Evolutionary conservation across 768 basidiomycete species (phyloP).

Genomic region (Xerocomus brunneocitrinus): DNA sequence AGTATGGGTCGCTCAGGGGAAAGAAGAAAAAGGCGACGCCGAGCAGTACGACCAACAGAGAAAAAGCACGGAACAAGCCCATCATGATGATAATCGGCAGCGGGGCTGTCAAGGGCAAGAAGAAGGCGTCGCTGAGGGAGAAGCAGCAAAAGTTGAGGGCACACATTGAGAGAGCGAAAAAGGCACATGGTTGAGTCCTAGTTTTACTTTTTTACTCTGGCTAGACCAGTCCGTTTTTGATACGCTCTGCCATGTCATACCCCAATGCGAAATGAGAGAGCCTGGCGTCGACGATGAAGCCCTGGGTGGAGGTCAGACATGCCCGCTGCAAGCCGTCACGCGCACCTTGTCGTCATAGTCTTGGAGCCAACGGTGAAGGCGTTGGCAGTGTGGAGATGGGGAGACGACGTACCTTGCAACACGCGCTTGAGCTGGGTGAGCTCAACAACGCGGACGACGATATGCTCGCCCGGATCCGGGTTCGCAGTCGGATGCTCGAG

Average conservation of each 20-base stretch:
- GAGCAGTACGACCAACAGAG: conserved; percentile 86
- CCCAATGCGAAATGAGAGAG: conserved; percentile 74
- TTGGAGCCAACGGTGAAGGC: conserved; percentile 21
- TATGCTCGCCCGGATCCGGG: conserved; percentile 84
- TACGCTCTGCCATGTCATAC: conserved; percentile 49
- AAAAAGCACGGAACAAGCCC: conserved; percentile 92
- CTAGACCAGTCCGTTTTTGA: conserved; percentile 23
- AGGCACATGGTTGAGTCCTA: conserved; percentile 26
- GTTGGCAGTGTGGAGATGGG: neutral
- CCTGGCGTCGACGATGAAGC: conserved; percentile 69
- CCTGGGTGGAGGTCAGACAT: conserved; percentile 31
- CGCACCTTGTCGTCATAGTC: conserved; percentile 58
- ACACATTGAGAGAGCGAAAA: conserved; percentile 73
- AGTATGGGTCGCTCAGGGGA: conserved; percentile 86
- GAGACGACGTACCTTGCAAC: conserved; percentile 57
- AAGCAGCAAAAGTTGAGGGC: conserved; percentile 76
- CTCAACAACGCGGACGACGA: conserved; percentile 67
- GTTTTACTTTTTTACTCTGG: neutral
- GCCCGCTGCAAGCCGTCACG: neutral
- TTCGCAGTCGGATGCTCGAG: conserved; percentile 68
- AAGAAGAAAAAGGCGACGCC: conserved; percentile 80
- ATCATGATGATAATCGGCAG: conserved; percentile 90
- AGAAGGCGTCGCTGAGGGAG: conserved; percentile 74
- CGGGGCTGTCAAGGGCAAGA: conserved; percentile 72
- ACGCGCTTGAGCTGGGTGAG: conserved; percentile 56